Conservation (phyloP, 1,284 basidiomycete species). For the Schizophyllum amplum region DNA sequence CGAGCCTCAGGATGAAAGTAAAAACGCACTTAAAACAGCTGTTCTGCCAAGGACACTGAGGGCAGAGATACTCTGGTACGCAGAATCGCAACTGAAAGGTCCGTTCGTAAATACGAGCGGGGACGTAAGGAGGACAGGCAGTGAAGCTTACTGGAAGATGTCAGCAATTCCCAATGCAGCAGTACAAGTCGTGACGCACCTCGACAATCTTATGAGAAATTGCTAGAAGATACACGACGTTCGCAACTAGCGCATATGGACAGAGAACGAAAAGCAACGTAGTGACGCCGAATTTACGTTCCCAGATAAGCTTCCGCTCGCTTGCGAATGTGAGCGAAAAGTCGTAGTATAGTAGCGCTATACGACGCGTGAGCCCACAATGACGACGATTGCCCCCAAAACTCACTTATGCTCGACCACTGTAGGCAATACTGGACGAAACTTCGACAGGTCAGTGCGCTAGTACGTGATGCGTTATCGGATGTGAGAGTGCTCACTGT, state of each 20-base stretch:
- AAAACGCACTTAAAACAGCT: slow-evolving; percentile 23
- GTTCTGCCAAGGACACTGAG: slow-evolving; percentile 27
- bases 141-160: too few species aligned
- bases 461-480: slow-evolving; percentile 4
- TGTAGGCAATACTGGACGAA: slow-evolving; percentile 22
- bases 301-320: slow-evolving; percentile 29
- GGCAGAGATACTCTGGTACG: slow-evolving; percentile 24
- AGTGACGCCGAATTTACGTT: slow-evolving; percentile 19
- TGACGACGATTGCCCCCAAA: too few species aligned
- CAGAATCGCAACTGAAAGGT: slow-evolving; percentile 21
- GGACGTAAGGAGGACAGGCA: not conserved
- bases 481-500: not conserved
- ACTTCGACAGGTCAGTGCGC: slow-evolving; percentile 6
- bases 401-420: slow-evolving; percentile 23
- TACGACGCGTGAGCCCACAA: not conserved
- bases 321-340: slow-evolving; percentile 25
- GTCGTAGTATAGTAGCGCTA: slow-evolving; percentile 25
- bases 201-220: slow-evolving; percentile 17
- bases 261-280: slow-evolving; percentile 28
- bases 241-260: slow-evolving; percentile 28
- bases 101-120: not conserved
- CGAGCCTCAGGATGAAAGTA: not conserved
- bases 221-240: slow-evolving; percentile 26
- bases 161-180: too few species aligned
- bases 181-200: slow-evolving; percentile 11